These are phyloP conservation scores for Cyathus striatus DNA, from an alignment of 768 basidiomycete species.

Conservation along the genomic window DNA sequence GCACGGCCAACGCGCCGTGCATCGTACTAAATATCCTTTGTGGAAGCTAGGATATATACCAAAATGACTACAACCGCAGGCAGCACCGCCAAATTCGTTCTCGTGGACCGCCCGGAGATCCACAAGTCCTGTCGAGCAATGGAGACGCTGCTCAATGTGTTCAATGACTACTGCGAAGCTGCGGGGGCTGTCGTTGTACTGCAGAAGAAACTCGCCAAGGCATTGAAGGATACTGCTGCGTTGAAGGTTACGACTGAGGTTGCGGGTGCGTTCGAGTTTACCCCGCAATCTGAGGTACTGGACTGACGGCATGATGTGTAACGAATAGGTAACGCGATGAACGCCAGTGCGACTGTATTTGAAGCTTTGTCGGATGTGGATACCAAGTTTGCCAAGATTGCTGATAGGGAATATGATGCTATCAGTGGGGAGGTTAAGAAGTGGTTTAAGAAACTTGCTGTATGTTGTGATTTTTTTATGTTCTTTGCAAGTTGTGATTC, in stretches of 20 bases:
- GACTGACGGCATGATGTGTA: neutral
- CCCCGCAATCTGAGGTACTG: neutral
- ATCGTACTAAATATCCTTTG: too few relatives aligned
- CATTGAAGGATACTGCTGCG: slow-evolving; percentile 59
- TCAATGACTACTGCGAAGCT: slow-evolving; percentile 76
- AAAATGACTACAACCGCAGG: too few relatives aligned
- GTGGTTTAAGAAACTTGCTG: slow-evolving; percentile 82
- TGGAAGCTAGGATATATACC: too few relatives aligned
- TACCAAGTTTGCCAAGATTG: slow-evolving; percentile 67
- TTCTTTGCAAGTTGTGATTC: neutral
- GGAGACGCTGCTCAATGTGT: slow-evolving; percentile 57
- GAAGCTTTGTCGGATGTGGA: slow-evolving; percentile 70
- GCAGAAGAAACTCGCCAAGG: slow-evolving; percentile 74
- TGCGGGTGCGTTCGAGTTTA: slow-evolving; percentile 43
- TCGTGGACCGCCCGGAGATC: slow-evolving; percentile 63
- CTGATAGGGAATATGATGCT: slow-evolving; percentile 66
- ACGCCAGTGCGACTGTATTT: slow-evolving; percentile 58
- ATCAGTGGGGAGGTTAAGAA: slow-evolving; percentile 71
- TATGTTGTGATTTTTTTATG: slow-evolving; percentile 27
- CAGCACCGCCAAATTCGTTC: neutral
- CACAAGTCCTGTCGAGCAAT: slow-evolving; percentile 80
- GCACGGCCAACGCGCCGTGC: too few relatives aligned
- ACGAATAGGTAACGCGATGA: slow-evolving; percentile 48
- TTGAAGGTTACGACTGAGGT: slow-evolving; percentile 57
- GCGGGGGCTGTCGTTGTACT: slow-evolving; percentile 52